A percentile compares a stretch with the other conserved stretches of the same genome.
Conservation (phyloP, 257 asterid genomes). For the Cinchona pubescens region DNA sequence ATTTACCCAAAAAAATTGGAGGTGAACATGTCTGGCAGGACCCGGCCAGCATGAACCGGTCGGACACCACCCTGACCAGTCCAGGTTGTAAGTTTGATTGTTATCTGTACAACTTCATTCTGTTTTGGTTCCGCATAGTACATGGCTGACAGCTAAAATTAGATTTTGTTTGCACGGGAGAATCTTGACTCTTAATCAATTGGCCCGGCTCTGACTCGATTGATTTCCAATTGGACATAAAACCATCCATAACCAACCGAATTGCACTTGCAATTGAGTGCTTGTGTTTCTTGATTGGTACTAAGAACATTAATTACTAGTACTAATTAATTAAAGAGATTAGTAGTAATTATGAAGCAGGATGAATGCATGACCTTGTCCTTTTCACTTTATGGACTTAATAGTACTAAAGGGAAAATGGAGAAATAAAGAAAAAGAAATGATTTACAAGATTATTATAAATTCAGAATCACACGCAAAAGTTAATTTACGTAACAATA, state of each 20-base stretch:
- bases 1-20: slow-evolving; percentile 4
- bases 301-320: too few relatives aligned
- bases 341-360: not conserved
- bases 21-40: slow-evolving; percentile 23
- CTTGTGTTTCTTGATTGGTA: slow-evolving; percentile 12
- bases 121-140: slow-evolving; percentile 31
- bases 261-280: slow-evolving; percentile 20
- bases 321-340: slow-evolving; percentile 10
- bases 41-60: slow-evolving; percentile 45
- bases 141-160: slow-evolving; percentile 39
- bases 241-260: slow-evolving; percentile 11
- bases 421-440: too few relatives aligned
- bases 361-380: not conserved
- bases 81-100: slow-evolving; percentile 48
- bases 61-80: slow-evolving; percentile 51
- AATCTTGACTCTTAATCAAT: slow-evolving; percentile 23
- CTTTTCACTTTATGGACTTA: not conserved
- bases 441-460: too few relatives aligned
- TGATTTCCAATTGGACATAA: slow-evolving; percentile 8
- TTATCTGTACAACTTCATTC: slow-evolving; percentile 31
- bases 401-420: not conserved
- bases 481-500: too few relatives aligned
- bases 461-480: too few relatives aligned
- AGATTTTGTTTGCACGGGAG: slow-evolving; percentile 45
- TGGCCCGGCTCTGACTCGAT: slow-evolving; percentile 6